Percentiles rank a stretch among this genome's conserved stretches.
Evolutionary conservation across 306 rosid species (phyloP).

Genomic region (Carpinus viminea): DNA sequence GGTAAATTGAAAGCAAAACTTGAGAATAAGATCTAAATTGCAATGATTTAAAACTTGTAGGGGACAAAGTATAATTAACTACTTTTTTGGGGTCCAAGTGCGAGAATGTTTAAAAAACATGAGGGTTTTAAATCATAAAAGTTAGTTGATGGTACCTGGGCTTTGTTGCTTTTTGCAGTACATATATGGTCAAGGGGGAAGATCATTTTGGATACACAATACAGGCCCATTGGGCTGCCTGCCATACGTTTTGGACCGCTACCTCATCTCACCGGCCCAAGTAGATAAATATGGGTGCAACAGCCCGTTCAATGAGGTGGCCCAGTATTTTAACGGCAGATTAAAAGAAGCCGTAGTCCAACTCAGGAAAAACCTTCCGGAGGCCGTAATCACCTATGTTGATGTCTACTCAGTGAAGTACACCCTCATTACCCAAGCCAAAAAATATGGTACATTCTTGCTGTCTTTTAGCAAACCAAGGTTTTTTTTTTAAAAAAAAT

Average conservation of each 20-base stretch:
- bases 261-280: conserved; percentile 30
- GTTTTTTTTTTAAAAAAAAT: not conserved
- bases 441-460: conserved; percentile 43
- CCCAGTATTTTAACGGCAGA: conserved; percentile 55
- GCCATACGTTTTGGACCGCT: conserved; percentile 35
- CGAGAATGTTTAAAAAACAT: too few species aligned
- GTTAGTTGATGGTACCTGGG: too few species aligned
- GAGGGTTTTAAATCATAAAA: too few species aligned
- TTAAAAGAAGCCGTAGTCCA: conserved; percentile 40
- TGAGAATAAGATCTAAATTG: too few species aligned
- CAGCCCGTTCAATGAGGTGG: conserved; percentile 54
- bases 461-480: not conserved
- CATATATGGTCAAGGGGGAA: conserved; percentile 36
- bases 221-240: conserved; percentile 54
- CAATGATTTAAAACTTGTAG: too few species aligned
- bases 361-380: conserved; percentile 52
- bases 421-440: conserved; percentile 59
- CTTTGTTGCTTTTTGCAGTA: not conserved
- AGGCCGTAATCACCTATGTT: conserved; percentile 74
- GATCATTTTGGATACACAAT: conserved; percentile 46
- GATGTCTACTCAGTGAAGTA: conserved; percentile 73
- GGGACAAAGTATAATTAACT: too few species aligned
- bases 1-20: too few species aligned
- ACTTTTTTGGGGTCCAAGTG: too few species aligned
- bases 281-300: conserved; percentile 62